These are phyloP conservation scores for Physcia stellaris DNA, from an alignment of 495 filamentous ascomycete genomes.

Conservation along the genomic window DNA sequence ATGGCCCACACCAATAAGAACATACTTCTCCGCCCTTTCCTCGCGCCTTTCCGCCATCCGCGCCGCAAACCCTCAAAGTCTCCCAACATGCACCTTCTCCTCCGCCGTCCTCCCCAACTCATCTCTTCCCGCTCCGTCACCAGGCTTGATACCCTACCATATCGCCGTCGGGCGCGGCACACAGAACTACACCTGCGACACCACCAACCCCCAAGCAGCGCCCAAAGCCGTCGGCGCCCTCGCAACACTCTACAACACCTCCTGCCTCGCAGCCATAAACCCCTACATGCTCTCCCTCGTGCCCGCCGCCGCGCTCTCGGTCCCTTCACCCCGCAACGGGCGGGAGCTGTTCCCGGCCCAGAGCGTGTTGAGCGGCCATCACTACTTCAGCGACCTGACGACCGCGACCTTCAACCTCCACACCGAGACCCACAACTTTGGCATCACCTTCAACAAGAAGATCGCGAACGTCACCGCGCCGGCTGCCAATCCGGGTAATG, in stretches of 20 bases:
- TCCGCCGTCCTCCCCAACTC: conserved; percentile 26
- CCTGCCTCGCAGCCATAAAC: conserved; percentile 57
- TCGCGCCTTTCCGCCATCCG: neutral
- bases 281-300: conserved; percentile 47
- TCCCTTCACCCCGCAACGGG: conserved; percentile 22
- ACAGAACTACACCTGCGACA: conserved; percentile 82
- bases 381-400: conserved; percentile 55
- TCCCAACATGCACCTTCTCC: conserved; percentile 23
- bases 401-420: conserved; percentile 72
- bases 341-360: conserved; percentile 33
- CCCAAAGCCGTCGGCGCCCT: conserved; percentile 62
- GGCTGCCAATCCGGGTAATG: conserved; percentile 27
- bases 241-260: conserved; percentile 77
- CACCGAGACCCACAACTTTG: conserved; percentile 35
- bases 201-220: conserved; percentile 32
- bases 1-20: conserved; percentile 4
- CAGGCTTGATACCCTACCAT: conserved; percentile 50
- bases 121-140: conserved; percentile 40
- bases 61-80: conserved; percentile 1
- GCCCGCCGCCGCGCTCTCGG: conserved; percentile 30
- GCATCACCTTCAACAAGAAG: conserved; percentile 50
- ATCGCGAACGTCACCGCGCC: conserved; percentile 43
- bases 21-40: conserved; percentile 3
- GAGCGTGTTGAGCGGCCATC: conserved; percentile 54
- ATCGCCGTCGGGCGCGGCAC: conserved; percentile 76